These are phyloP conservation scores for Sphagnum contortum DNA, from an alignment of 225 moss, liverwort and hornwort species.

Conservation along the genomic window DNA sequence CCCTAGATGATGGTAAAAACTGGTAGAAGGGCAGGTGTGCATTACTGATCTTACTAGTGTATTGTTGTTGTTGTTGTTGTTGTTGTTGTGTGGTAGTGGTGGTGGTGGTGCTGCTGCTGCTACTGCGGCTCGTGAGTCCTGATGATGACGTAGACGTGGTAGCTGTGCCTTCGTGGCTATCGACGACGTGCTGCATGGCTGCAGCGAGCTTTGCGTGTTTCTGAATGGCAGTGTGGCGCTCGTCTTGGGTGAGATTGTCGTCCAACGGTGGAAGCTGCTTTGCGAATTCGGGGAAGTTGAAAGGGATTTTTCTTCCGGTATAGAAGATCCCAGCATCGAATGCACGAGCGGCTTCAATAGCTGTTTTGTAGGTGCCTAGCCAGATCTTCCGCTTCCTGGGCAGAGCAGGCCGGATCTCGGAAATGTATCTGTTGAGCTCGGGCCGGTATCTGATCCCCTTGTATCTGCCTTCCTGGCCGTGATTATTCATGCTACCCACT, in stretches of 20 bases:
- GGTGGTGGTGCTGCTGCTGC: too few relatives aligned
- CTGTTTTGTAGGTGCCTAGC: constrained; percentile 44
- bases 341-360: constrained; percentile 38
- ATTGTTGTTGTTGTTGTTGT: too few relatives aligned
- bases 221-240: constrained; percentile 39
- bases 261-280: constrained; percentile 13
- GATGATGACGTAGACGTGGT: too few relatives aligned
- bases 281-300: constrained; percentile 41
- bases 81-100: too few relatives aligned
- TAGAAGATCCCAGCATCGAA: constrained; percentile 42
- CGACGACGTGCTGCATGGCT: background rate
- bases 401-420: constrained; percentile 40
- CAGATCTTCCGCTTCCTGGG: constrained; percentile 46
- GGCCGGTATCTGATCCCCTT: constrained; percentile 31
- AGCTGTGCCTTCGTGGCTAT: too few relatives aligned
- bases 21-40: too few relatives aligned
- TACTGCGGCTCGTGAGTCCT: too few relatives aligned
- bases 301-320: constrained; percentile 24
- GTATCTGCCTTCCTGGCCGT: constrained; percentile 3
- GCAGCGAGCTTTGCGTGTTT: constrained; percentile 42
- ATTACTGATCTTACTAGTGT: too few relatives aligned
- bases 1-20: too few relatives aligned
- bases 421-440: constrained; percentile 30
- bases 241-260: constrained; percentile 16
- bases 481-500: background rate